Evolutionary conservation across 139 green algal species (phyloP).

Genomic region (Chlamydomonas schloesseri): DNA sequence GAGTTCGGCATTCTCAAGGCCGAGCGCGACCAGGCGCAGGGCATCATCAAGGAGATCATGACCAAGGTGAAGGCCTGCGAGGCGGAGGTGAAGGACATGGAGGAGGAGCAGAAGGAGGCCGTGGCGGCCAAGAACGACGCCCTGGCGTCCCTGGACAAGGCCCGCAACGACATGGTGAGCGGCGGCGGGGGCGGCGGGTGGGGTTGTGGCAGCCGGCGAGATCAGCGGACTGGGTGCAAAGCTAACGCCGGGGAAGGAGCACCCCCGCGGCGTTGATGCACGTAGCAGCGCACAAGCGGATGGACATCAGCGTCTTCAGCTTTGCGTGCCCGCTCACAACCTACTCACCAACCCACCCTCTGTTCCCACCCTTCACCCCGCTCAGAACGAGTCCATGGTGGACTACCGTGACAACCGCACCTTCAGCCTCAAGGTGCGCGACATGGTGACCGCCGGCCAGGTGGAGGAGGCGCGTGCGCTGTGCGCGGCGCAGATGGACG

Average conservation of each 20-base stretch:
- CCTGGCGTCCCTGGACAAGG: constrained; percentile 40
- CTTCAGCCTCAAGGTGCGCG: constrained; percentile 63
- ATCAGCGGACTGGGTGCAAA: no score
- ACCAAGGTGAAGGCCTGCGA: constrained; percentile 48
- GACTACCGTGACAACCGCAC: constrained; percentile 72
- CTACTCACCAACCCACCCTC: no score
- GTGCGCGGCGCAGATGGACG: constrained; percentile 49
- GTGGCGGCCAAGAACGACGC: constrained; percentile 57
- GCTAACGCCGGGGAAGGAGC: no score
- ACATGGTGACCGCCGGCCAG: constrained; percentile 66
- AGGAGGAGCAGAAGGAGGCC: constrained; percentile 54
- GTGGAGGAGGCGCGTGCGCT: constrained; percentile 53
- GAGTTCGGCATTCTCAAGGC: constrained; percentile 67
- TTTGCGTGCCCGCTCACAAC: no score
- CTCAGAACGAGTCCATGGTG: constrained; percentile 50
- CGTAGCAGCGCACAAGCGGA: no score
- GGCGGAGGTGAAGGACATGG: constrained; percentile 58
- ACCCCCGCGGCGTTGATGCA: no score
- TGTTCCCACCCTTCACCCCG: no score
- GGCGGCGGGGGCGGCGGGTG: no score
- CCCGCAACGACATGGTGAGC: constrained; percentile 13
- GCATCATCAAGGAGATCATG: constrained; percentile 57
- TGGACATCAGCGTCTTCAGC: no score
- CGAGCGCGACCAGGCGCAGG: constrained; percentile 62
- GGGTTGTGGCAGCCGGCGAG: no score